Conservation (phyloP, 495 filamentous ascomycete species). For the Penicillium simplicissimum region DNA sequence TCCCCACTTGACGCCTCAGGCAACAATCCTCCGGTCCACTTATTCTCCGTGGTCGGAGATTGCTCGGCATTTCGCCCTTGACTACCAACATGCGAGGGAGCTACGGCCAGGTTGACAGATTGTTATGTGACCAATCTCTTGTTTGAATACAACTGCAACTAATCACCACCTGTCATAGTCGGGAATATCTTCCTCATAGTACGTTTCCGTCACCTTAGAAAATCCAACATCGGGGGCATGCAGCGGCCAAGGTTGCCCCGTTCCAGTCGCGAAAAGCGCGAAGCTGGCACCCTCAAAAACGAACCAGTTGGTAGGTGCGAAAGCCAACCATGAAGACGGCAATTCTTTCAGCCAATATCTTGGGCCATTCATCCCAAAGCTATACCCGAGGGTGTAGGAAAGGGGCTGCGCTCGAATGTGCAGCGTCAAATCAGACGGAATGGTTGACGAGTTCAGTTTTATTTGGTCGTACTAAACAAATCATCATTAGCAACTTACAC, state of each 20-base stretch:
- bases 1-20: neutral
- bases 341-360: neutral
- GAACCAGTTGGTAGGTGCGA: neutral
- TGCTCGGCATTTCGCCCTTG: neutral
- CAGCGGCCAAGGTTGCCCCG: neutral
- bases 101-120: too few species aligned
- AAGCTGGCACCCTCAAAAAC: conserved; percentile 1
- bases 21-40: neutral
- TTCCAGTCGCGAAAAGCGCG: neutral
- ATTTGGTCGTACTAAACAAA: neutral
- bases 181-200: neutral
- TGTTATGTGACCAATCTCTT: too few species aligned
- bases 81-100: neutral
- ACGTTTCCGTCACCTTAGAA: neutral
- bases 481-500: neutral
- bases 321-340: neutral
- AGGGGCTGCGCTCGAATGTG: neutral
- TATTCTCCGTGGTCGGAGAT: neutral
- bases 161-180: neutral
- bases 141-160: too few species aligned
- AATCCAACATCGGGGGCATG: neutral
- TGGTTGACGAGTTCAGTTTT: neutral
- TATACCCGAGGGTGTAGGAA: neutral
- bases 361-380: neutral
- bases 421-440: neutral